These are phyloP conservation scores for Aspergillus arachidicola DNA, from an alignment of 2,329 filamentous ascomycete genomes.

Conservation along the genomic window DNA sequence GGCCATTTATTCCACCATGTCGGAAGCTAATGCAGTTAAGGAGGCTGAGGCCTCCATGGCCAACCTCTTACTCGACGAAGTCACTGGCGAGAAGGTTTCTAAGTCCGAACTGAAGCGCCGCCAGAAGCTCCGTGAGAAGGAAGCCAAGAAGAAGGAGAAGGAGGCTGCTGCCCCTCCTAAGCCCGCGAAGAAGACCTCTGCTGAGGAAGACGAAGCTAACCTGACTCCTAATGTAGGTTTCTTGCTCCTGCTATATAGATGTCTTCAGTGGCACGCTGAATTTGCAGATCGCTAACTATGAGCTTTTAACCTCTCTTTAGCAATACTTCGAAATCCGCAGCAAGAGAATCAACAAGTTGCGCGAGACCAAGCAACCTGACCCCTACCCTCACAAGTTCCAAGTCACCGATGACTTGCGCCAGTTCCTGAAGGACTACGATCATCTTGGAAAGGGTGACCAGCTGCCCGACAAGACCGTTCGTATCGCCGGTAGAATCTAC, in stretches of 20 bases:
- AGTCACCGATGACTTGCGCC: constrained; percentile 76
- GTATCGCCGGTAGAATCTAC: constrained; percentile 84
- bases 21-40: constrained; percentile 44
- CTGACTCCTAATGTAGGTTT: constrained; percentile 69
- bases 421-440: constrained; percentile 77
- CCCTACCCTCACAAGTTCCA: constrained; percentile 96
- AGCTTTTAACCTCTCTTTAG: constrained; percentile 39
- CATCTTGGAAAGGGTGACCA: constrained; percentile 83
- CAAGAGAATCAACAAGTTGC: constrained; percentile 74
- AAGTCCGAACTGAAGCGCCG: constrained; percentile 93
- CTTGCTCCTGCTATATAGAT: background rate
- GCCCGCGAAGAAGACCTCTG: constrained; percentile 62
- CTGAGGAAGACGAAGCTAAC: constrained; percentile 70
- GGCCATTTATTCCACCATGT: constrained; percentile 32
- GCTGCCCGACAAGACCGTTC: constrained; percentile 72
- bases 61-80: constrained; percentile 85
- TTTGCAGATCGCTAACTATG: background rate
- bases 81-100: constrained; percentile 84
- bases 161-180: constrained; percentile 67
- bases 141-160: constrained; percentile 87
- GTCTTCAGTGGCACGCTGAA: background rate
- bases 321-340: constrained; percentile 98
- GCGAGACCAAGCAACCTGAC: constrained; percentile 72
- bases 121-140: constrained; percentile 84
- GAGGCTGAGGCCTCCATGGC: constrained; percentile 56